Conservation (phyloP, 2,329 filamentous ascomycete genomes). For the Trichoderma koningii region DNA sequence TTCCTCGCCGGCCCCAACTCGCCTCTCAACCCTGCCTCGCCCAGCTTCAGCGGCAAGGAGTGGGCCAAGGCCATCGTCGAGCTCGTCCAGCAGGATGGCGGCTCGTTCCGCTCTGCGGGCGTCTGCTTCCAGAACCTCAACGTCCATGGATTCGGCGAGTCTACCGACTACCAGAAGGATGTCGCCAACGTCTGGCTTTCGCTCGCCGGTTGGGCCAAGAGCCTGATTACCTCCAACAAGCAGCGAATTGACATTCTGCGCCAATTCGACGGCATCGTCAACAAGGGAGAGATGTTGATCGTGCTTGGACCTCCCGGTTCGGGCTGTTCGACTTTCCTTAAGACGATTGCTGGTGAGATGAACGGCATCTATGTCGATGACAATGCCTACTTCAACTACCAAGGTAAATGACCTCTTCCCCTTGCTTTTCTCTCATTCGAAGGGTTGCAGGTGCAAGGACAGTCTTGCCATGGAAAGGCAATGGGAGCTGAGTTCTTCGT, state of each 20-base stretch:
- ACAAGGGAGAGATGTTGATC: conserved; percentile 73
- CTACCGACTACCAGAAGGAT: conserved; percentile 71
- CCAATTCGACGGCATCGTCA: conserved; percentile 67
- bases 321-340: conserved; percentile 84
- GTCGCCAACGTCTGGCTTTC: conserved; percentile 64
- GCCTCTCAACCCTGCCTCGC: conserved; percentile 55
- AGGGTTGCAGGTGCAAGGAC: not conserved
- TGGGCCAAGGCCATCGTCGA: conserved; percentile 64
- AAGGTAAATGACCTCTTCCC: conserved; percentile 51
- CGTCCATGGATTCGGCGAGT: conserved; percentile 66
- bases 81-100: conserved; percentile 54
- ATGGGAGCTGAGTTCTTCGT: not conserved
- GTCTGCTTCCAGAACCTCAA: conserved; percentile 68
- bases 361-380: conserved; percentile 75
- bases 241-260: conserved; percentile 68
- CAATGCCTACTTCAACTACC: conserved; percentile 76
- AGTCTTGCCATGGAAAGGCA: too few relatives aligned
- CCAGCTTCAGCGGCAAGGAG: conserved; percentile 55
- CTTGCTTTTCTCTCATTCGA: not conserved
- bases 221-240: conserved; percentile 54
- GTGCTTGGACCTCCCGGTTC: conserved; percentile 71
- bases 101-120: conserved; percentile 61
- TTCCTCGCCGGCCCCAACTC: conserved; percentile 54
- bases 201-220: conserved; percentile 45
- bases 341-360: conserved; percentile 80